These are phyloP conservation scores for Solanum hybrid DNA, from an alignment of 305 asterid species.

Conservation along the genomic window DNA sequence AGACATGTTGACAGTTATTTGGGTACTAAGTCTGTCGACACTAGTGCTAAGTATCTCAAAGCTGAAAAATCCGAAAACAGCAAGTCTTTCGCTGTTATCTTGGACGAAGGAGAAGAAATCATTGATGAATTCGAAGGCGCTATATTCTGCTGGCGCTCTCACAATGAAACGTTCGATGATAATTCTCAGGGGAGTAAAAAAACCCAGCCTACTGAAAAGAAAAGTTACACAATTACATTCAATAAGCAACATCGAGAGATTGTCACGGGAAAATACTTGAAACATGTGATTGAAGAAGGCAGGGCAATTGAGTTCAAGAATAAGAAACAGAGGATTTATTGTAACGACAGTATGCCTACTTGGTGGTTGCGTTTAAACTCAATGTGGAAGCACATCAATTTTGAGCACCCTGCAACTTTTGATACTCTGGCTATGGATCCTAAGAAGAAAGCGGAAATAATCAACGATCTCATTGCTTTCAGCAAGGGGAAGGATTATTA, in stretches of 20 bases:
- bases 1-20: slow-evolving; percentile 3
- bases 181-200: neutral
- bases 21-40: slow-evolving; percentile 4
- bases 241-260: neutral
- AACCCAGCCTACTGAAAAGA: neutral
- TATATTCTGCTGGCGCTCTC: neutral
- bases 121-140: slow-evolving; percentile 10
- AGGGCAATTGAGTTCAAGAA: neutral
- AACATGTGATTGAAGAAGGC: neutral
- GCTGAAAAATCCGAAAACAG: slow-evolving; percentile 7
- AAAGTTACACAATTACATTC: neutral
- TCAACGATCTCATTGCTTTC: neutral
- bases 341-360: neutral
- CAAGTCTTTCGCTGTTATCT: slow-evolving; percentile 2
- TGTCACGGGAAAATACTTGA: neutral
- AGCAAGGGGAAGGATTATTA: neutral
- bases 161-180: neutral
- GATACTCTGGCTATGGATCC: slow-evolving; percentile 12
- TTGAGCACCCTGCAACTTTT: slow-evolving; percentile 11
- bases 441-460: neutral
- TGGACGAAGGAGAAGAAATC: slow-evolving; percentile 13
- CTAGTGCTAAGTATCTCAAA: slow-evolving; percentile 3
- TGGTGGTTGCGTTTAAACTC: neutral
- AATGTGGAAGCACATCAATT: neutral
- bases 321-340: neutral